These are phyloP conservation scores for Allium cepa DNA, from an alignment of 106 monocot species.

Conservation along the genomic window DNA sequence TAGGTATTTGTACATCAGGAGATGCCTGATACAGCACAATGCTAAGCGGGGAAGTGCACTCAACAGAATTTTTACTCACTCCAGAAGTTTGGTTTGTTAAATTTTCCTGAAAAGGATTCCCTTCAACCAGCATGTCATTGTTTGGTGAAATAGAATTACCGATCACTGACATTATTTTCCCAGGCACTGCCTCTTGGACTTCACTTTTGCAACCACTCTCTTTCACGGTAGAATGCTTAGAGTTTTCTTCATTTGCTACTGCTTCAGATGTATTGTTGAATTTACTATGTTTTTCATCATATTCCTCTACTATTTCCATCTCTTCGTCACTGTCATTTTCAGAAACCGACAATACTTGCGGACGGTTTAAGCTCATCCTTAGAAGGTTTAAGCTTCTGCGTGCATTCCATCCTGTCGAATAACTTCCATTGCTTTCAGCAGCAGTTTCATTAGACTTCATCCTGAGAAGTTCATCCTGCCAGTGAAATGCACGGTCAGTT, in stretches of 20 bases:
- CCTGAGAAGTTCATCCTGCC: constrained; percentile 75
- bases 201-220: constrained; percentile 1
- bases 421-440: constrained; percentile 35
- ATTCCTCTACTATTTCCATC: constrained; percentile 90
- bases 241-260: neutral
- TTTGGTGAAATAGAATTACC: neutral
- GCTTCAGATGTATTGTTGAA: neutral
- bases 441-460: constrained; percentile 65
- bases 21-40: constrained; percentile 35
- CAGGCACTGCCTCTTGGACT: neutral
- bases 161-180: too few species aligned
- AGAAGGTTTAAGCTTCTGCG: constrained; percentile 79
- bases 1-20: constrained; percentile 19
- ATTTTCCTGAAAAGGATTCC: neutral
- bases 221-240: neutral
- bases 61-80: neutral
- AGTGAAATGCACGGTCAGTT: neutral
- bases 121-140: neutral
- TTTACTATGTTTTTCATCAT: constrained; percentile 49
- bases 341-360: constrained; percentile 32
- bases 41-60: constrained; percentile 10
- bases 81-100: neutral
- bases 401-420: constrained; percentile 85
- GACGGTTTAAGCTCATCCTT: constrained; percentile 66
- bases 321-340: constrained; percentile 87